Evolutionary conservation across 805 yeast species (phyloP).

Genomic region (Starmerella sp.): DNA sequence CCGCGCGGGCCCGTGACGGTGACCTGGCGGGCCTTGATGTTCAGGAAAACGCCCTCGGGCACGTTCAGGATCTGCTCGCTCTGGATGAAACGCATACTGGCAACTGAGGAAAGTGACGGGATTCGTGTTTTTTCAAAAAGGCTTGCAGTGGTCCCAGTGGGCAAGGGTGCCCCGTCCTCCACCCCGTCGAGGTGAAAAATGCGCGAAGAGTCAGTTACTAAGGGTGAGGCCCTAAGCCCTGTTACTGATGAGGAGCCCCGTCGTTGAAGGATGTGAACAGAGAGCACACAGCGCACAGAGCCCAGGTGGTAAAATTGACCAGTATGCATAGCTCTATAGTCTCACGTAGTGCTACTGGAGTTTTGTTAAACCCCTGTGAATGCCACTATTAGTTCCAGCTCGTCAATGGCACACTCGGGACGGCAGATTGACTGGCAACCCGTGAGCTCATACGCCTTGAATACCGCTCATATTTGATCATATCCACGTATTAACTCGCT

Average conservation of each 20-base stretch:
- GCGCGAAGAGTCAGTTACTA: not conserved
- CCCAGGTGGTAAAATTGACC: too few relatives aligned
- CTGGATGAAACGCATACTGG: slow-evolving; percentile 66
- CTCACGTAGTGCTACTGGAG: too few relatives aligned
- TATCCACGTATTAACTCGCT: too few relatives aligned
- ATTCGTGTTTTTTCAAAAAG: not conserved
- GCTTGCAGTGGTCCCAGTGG: not conserved
- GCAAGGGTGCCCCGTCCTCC: not conserved
- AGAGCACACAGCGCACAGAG: too few relatives aligned
- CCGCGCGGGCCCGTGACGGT: slow-evolving; percentile 98
- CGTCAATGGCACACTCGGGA: too few relatives aligned
- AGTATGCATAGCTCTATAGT: too few relatives aligned
- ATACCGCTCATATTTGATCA: too few relatives aligned
- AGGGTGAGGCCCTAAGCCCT: slow-evolving; percentile 9
- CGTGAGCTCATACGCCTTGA: too few relatives aligned
- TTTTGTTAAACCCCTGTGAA: too few relatives aligned
- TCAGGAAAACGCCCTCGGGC: slow-evolving; percentile 89
- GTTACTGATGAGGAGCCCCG: not conserved
- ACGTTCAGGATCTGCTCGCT: slow-evolving; percentile 71
- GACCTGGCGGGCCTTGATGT: slow-evolving; percentile 82
- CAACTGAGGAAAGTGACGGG: not conserved
- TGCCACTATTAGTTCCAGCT: too few relatives aligned
- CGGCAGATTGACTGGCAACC: too few relatives aligned
- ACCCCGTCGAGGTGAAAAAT: not conserved
- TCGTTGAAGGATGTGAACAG: not conserved